Conservation (phyloP, 2,329 filamentous ascomycete species). For the Berkeleyomyces basicola region DNA sequence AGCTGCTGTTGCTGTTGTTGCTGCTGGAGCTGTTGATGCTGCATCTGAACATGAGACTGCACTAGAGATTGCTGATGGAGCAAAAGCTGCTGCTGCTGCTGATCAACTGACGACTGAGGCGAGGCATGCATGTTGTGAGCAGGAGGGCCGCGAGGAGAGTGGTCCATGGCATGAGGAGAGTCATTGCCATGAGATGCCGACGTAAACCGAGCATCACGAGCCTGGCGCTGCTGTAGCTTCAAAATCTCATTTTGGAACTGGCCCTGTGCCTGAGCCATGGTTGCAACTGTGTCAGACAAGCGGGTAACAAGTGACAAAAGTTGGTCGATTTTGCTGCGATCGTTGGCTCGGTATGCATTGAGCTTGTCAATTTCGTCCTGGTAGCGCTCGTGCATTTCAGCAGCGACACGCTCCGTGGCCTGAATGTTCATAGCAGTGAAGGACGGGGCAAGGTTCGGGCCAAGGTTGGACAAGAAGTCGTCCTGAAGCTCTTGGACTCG, state of each 20-base stretch:
- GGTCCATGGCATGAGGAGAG: constrained; percentile 13
- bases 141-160: constrained; percentile 11
- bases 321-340: constrained; percentile 52
- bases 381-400: constrained; percentile 49
- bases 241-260: constrained; percentile 50
- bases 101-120: constrained; percentile 14
- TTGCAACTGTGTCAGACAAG: constrained; percentile 51
- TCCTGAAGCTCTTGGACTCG: constrained; percentile 55
- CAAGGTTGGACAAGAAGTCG: constrained; percentile 45
- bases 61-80: constrained; percentile 31
- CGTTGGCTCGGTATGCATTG: constrained; percentile 32
- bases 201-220: constrained; percentile 9
- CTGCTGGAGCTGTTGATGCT: constrained; percentile 26
- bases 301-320: constrained; percentile 50
- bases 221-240: constrained; percentile 29
- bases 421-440: constrained; percentile 48
- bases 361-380: constrained; percentile 34
- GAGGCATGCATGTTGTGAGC: constrained; percentile 16
- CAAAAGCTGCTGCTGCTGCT: constrained; percentile 20
- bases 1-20: constrained; percentile 21
- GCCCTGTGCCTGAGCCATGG: constrained; percentile 51
- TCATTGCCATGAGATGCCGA: constrained; percentile 12
- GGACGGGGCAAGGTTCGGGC: constrained; percentile 47
- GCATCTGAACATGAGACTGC: constrained; percentile 45
- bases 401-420: constrained; percentile 49